Base-by-base conservation (phyloP, 768 basidiomycete genomes). In the Mycena chlorophos region DNA sequence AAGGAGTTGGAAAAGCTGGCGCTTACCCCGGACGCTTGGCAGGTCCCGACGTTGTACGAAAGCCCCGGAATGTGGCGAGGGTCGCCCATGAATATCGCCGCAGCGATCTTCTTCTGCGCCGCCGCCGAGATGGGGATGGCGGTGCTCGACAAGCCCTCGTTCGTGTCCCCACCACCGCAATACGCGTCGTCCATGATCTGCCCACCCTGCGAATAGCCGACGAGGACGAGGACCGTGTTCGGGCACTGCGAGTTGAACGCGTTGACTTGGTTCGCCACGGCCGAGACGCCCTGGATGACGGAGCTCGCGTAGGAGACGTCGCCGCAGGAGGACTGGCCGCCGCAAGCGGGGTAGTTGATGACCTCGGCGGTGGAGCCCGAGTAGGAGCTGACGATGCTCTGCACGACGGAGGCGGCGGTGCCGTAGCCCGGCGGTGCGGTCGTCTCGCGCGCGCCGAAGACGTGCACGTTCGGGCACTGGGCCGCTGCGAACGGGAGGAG, bases 271-370 rank as follows among this genome's bases (percentile, higher is more conserved):
- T 45, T 58, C 20, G 71, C 68, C 2, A 70, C 71, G 23, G 71
- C 71, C 1, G 60, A 43, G 14, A 69, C 68, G 40, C 71, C 71
- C 50, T 66, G 61, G 14, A 68, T 49, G 54, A 57, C 69, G 16
- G 69, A 70, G 62, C 57, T 64, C 46, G 71, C 70, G 49, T 72
- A 72, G 42, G 68, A 69, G 54, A 69, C 68, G 34, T 58, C 58
- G 31, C 71, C 71, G 52, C 71, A 71, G 3, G 63, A 63, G 1
- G 69, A 53, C 51, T 72, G 71, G 14, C 71, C 70, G 47, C 70
- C 71, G 45, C 71, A 72, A 19, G 71, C 71, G n/a, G 71, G 71
- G 56, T 72, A 72, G 60, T 61, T 68, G 63, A 72, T 72, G 19
- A 61, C 71, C 53, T 72, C 71, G 2, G 61, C 52, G 5, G 71